Percentiles rank a stretch among this genome's conserved stretches.
Conservation (phyloP, 495 filamentous ascomycete species). For the Xylaria acuta region DNA sequence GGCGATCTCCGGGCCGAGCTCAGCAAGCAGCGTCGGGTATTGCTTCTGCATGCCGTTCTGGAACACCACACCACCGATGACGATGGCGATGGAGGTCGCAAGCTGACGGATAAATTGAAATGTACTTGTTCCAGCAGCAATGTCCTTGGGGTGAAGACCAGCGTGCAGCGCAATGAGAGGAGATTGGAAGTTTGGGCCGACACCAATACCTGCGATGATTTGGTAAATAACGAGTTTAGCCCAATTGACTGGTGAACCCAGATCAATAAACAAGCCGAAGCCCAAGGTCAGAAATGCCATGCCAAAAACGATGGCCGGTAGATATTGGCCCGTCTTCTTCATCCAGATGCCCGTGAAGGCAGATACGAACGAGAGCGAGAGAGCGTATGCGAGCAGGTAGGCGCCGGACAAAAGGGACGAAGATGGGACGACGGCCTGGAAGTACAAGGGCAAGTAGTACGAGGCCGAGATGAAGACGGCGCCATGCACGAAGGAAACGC, state of each 20-base stretch:
- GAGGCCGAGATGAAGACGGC: slow-evolving; percentile 71
- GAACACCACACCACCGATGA: slow-evolving; percentile 83
- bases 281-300: slow-evolving; percentile 63
- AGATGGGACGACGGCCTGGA: slow-evolving; percentile 72
- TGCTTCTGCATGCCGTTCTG: slow-evolving; percentile 64
- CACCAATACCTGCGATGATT: slow-evolving; percentile 67
- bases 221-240: slow-evolving; percentile 63
- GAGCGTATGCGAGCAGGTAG: slow-evolving; percentile 73
- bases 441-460: slow-evolving; percentile 78
- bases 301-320: slow-evolving; percentile 61
- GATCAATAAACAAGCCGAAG: slow-evolving; percentile 64
- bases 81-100: slow-evolving; percentile 72
- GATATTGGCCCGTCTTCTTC: slow-evolving; percentile 67
- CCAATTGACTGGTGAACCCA: slow-evolving; percentile 56
- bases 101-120: slow-evolving; percentile 78
- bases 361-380: slow-evolving; percentile 70
- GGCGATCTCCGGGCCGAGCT: slow-evolving; percentile 53
- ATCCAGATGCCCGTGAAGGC: slow-evolving; percentile 69
- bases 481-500: slow-evolving; percentile 67
- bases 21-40: slow-evolving; percentile 42
- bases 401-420: slow-evolving; percentile 76
- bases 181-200: slow-evolving; percentile 69
- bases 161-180: slow-evolving; percentile 79
- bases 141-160: slow-evolving; percentile 68
- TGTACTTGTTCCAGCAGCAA: slow-evolving; percentile 77